Percentiles rank a stretch among this genome's conserved stretches.
phyloP scores from a whole-genome alignment of 495 filamentous ascomycete species.

The Rhypophila decipiens region DNA sequence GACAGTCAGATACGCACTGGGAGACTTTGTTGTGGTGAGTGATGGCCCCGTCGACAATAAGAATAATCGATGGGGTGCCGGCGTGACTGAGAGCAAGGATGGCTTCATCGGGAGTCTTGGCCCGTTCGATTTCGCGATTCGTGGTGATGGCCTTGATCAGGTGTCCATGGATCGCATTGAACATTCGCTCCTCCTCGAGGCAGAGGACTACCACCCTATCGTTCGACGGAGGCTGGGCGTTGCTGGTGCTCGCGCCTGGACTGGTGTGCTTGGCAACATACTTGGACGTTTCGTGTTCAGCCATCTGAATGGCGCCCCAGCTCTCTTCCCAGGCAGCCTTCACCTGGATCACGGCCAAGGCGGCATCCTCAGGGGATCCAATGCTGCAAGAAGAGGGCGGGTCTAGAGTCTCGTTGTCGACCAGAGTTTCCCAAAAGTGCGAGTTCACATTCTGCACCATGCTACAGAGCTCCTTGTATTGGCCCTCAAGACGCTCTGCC shows the following conservation, averaged over 20 bases:
- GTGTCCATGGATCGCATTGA: no score
- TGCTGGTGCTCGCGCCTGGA: no score
- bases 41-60: slow-evolving; percentile 13
- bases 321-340: slow-evolving; percentile 33
- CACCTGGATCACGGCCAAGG: slow-evolving; percentile 24
- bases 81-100: slow-evolving; percentile 7
- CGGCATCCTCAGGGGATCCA: slow-evolving; percentile 24
- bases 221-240: no score
- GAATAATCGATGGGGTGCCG: slow-evolving; percentile 8
- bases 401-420: slow-evolving; percentile 17
- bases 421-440: slow-evolving; percentile 31
- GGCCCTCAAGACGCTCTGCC: slow-evolving; percentile 10
- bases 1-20: slow-evolving; percentile 9
- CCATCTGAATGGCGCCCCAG: slow-evolving; percentile 27
- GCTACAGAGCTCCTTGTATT: slow-evolving; percentile 23
- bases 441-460: slow-evolving; percentile 23
- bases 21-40: slow-evolving; percentile 7
- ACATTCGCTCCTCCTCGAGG: no score
- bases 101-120: slow-evolving; percentile 2
- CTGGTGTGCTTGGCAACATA: no score
- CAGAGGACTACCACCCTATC: no score
- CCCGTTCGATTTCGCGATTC: no score
- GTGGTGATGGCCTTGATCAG: no score
- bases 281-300: slow-evolving; percentile 17
- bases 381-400: slow-evolving; percentile 9